Conservation (phyloP, 2,329 filamentous ascomycete genomes). For the Aspergillus awamori region DNA sequence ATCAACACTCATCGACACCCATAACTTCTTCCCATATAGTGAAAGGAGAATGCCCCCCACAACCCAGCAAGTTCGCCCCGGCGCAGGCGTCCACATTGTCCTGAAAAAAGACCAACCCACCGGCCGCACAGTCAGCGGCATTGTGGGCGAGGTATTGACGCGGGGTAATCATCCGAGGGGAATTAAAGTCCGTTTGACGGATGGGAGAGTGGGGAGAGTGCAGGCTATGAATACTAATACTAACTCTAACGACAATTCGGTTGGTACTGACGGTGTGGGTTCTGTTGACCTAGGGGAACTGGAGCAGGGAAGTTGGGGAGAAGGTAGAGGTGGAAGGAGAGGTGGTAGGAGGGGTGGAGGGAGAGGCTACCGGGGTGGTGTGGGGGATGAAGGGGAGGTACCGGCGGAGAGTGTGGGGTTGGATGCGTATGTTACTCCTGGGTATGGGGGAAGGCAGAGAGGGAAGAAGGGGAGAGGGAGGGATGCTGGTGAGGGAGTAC, state of each 20-base stretch:
- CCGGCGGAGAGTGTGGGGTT: constrained; percentile 14
- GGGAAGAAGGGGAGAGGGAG: neutral
- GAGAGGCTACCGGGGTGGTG: neutral
- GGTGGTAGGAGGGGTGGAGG: neutral
- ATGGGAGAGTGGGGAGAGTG: constrained; percentile 73
- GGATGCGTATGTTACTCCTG: constrained; percentile 18
- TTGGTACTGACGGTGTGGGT: neutral
- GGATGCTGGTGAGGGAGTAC: neutral
- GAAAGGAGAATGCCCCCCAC: constrained; percentile 21
- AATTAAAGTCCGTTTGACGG: constrained; percentile 74
- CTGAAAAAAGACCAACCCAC: constrained; percentile 77
- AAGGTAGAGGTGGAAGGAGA: neutral
- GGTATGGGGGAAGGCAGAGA: constrained; percentile 7
- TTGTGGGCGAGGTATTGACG: constrained; percentile 69
- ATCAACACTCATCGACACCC: neutral
- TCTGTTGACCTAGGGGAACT: too few species aligned
- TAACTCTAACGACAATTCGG: neutral
- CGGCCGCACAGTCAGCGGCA: constrained; percentile 68
- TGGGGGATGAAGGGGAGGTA: neutral
- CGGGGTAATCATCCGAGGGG: constrained; percentile 74
- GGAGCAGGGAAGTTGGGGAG: neutral
- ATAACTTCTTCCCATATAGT: neutral
- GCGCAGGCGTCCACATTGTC: constrained; percentile 70
- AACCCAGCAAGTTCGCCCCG: constrained; percentile 44
- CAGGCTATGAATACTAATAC: constrained; percentile 47